Conservation (phyloP, 2,329 filamentous ascomycete genomes). For the Ceratocystis colombiana region DNA sequence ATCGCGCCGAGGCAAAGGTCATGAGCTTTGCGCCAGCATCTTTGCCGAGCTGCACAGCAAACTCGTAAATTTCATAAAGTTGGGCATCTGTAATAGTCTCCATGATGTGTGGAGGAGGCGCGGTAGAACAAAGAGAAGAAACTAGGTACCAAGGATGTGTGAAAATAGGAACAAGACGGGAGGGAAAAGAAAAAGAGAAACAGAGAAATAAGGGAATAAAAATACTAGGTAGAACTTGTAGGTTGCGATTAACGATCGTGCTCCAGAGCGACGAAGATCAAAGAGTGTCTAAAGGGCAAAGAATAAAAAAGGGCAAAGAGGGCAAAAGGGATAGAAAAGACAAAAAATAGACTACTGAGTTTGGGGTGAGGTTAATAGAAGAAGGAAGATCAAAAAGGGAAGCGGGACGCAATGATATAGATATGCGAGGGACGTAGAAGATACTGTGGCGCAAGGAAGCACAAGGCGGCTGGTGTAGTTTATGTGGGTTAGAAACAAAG, state of each 20-base stretch:
- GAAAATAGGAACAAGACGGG: constrained; percentile 16
- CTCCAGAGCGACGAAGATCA: constrained; percentile 11
- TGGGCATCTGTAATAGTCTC: constrained; percentile 11
- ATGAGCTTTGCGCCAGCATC: constrained; percentile 59
- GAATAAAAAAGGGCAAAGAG: background rate
- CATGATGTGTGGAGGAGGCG: background rate
- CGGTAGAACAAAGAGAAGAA: background rate
- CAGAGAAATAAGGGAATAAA: background rate
- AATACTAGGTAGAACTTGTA: background rate
- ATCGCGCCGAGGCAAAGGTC: constrained; percentile 48
- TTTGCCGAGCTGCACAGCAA: constrained; percentile 60
- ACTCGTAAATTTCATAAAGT: constrained; percentile 41
- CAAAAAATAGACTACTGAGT: background rate
- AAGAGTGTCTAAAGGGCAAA: background rate
- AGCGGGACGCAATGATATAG: background rate
- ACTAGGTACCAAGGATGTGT: background rate
- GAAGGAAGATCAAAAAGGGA: background rate
- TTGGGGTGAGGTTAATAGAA: background rate
- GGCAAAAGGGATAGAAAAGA: background rate
- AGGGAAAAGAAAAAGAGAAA: constrained; percentile 7
- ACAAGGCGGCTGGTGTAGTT: background rate
- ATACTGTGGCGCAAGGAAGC: background rate
- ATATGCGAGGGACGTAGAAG: background rate
- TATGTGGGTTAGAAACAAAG: background rate
- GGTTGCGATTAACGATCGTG: background rate